Evolutionary conservation across 495 filamentous ascomycete genomes (phyloP).

Genomic region (Annulohypoxylon maeteangense): DNA sequence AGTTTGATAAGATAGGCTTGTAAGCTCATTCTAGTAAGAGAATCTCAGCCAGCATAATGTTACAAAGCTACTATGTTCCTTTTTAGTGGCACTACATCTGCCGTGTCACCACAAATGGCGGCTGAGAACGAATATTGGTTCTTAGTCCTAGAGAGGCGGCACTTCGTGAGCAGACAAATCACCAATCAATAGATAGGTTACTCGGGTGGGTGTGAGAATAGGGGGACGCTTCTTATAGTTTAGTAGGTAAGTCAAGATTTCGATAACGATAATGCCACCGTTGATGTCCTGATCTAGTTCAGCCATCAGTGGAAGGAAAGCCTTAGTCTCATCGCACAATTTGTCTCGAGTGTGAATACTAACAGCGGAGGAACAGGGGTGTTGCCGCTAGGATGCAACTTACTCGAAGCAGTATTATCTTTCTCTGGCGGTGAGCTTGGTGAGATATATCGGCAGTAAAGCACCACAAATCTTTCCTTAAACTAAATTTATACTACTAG

Average conservation of each 20-base stretch:
- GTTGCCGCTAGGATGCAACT: constrained; percentile 29
- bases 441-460: background rate
- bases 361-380: constrained; percentile 27
- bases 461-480: background rate
- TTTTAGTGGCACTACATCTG: constrained; percentile 35
- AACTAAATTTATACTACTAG: background rate
- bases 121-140: constrained; percentile 40
- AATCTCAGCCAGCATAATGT: constrained; percentile 21
- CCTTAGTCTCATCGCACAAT: constrained; percentile 21
- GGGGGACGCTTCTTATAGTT: constrained; percentile 13
- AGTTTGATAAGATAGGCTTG: background rate
- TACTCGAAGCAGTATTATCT: constrained; percentile 29
- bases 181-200: constrained; percentile 21
- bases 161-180: constrained; percentile 20
- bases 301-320: constrained; percentile 12
- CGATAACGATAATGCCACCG: constrained; percentile 27
- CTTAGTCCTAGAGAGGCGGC: constrained; percentile 37
- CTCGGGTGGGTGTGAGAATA: constrained; percentile 37
- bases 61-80: constrained; percentile 10
- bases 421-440: constrained; percentile 33
- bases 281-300: constrained; percentile 27
- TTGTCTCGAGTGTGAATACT: constrained; percentile 32
- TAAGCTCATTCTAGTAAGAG: constrained; percentile 6
- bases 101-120: constrained; percentile 33
- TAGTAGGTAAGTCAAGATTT: constrained; percentile 25